These are phyloP conservation scores for Quercus rubra DNA, from an alignment of 306 rosid genomes.

Conservation along the genomic window DNA sequence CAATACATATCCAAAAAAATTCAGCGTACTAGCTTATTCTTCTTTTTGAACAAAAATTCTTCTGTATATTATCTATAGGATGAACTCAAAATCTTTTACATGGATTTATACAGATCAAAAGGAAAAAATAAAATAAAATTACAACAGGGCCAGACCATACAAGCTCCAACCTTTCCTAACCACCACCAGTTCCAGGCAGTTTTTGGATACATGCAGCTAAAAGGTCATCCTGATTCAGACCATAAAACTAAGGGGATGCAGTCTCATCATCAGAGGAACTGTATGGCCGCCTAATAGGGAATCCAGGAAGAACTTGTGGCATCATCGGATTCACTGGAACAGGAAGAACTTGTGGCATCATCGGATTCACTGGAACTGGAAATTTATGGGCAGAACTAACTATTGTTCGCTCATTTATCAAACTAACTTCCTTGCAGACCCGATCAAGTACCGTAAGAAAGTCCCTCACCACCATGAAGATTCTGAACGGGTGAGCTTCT, in stretches of 20 bases:
- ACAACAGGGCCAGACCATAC: conserved; percentile 22
- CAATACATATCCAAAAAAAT: conserved; percentile 22
- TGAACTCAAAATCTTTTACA: conserved; percentile 61
- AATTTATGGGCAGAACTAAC: conserved; percentile 77
- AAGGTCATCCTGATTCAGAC: conserved; percentile 17
- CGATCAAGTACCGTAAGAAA: conserved; percentile 68
- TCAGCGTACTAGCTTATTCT: conserved; percentile 17
- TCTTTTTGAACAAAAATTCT: conserved; percentile 42
- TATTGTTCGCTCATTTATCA: conserved; percentile 73
- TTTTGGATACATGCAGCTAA: conserved; percentile 36
- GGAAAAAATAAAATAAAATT: conserved; percentile 3
- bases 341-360: conserved; percentile 68
- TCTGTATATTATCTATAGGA: conserved; percentile 55
- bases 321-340: conserved; percentile 35
- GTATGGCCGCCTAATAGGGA: conserved; percentile 34
- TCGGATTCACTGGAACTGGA: conserved; percentile 91
- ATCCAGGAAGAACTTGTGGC: conserved; percentile 66
- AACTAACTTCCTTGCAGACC: conserved; percentile 92
- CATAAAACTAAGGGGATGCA: conserved; percentile 36
- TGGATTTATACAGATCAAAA: conserved; percentile 51
- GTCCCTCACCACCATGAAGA: conserved; percentile 91
- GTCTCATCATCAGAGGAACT: conserved; percentile 59
- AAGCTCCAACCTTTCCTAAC: conserved; percentile 34
- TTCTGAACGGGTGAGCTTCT: conserved; percentile 98
- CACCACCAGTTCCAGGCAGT: conserved; percentile 42